Evolutionary conservation across 169 alveolate species (phyloP), one percentile per base, ranked within the genome.

Genomic region (Babesia gibsoni): DNA sequence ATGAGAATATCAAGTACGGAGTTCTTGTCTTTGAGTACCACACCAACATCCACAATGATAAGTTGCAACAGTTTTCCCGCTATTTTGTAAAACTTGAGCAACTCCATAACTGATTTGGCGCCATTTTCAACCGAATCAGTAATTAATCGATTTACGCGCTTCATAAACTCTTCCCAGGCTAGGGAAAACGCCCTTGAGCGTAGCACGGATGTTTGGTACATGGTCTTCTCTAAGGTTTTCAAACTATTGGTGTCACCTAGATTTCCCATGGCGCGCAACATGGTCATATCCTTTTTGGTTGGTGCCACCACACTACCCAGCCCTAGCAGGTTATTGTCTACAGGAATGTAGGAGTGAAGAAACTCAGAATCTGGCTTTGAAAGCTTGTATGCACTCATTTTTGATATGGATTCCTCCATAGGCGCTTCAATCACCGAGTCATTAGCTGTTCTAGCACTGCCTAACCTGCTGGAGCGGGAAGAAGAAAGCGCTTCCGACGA

Each of bases 281-380:
- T 67, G 22, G 54, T 64, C 30, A 77, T 49, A 48, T 77, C 86
- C n/a, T 77, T 67, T 22, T 67, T 61, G 4, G 86, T 67, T 2
- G 86, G 86, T 7, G 75, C 9, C 49, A 67, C 80, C 6, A 53
- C 9, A 33, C 73, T 59, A 12, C 86, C 86, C 22, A 77, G 41
- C n/a, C 75, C 67, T 35, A 77, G 35, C 25, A 61, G 50, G n/a
- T 8, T 33, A 2, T 20, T 25, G 12, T 43, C 18, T 6, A 58
- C 49, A 2, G 43, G 20, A 12, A 45, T 2, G 30, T 61, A 61
- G 25, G 72, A 61, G 29, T 61, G 72, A 25, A 20, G 33, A 32
- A 61, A 61, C 33, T 46, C 72, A 1, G 42, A 0, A 4, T 5
- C 41, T 0, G 7, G n/a, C 7, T n/a, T 27, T 0, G 29, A 56